These are phyloP conservation scores for Chlorociboria aeruginascens DNA, from an alignment of 495 filamentous ascomycete genomes.

Conservation along the genomic window DNA sequence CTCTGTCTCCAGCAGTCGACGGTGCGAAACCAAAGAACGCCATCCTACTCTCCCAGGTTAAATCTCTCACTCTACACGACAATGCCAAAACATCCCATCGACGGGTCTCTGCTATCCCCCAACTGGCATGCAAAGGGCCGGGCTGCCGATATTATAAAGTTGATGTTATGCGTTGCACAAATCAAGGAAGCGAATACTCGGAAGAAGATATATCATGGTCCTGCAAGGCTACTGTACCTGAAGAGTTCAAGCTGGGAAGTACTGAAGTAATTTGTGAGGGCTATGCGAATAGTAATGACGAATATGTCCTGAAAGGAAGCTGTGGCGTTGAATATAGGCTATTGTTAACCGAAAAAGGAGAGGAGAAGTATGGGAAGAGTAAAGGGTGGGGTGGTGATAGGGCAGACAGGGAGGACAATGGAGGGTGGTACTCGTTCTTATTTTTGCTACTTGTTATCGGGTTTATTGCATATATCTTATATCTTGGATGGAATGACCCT, in stretches of 20 bases:
- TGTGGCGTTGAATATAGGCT: slow-evolving; percentile 91
- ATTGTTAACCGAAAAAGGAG: slow-evolving; percentile 67
- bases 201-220: slow-evolving; percentile 76
- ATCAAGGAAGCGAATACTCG: slow-evolving; percentile 60
- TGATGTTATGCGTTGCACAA: slow-evolving; percentile 79
- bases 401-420: background rate
- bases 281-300: slow-evolving; percentile 61
- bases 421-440: no score
- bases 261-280: slow-evolving; percentile 95
- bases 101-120: slow-evolving; percentile 66
- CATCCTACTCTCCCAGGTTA: slow-evolving; percentile 66
- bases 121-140: slow-evolving; percentile 68
- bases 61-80: slow-evolving; percentile 62
- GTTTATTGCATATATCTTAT: no score
- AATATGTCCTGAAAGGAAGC: slow-evolving; percentile 74
- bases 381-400: slow-evolving; percentile 16
- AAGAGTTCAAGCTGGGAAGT: slow-evolving; percentile 74
- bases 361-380: slow-evolving; percentile 48
- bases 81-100: slow-evolving; percentile 55
- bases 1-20: slow-evolving; percentile 15
- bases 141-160: slow-evolving; percentile 49
- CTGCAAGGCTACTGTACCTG: slow-evolving; percentile 66
- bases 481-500: no score
- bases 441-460: no score
- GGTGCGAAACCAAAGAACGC: slow-evolving; percentile 37